Base-by-base conservation (phyloP, 441 rosid genomes). In the Jatropha podagrica region DNA sequence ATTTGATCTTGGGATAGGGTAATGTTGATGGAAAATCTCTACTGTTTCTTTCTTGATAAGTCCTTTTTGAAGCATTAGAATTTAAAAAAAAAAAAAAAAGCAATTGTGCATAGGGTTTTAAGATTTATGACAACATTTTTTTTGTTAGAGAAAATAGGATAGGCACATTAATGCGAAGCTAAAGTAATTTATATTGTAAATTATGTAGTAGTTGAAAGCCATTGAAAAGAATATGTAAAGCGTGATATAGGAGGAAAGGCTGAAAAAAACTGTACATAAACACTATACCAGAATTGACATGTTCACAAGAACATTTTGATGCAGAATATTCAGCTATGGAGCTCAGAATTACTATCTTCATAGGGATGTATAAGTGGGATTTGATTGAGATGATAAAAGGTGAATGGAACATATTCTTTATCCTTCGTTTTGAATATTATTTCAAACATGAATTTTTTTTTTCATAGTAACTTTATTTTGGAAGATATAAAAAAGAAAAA, bases 1-100 rank as follows among this genome's bases (percentile, higher is more conserved):
- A 46, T 96, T 96, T 81, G 99, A 96, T 88, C 98, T 96, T 77
- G 97, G 99, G 74, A 80, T 96, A 69, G 88, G 83, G 86, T 80
- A 78, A 78, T 61, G 61, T 63, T 37, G 41, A 20, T 6, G 41
- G 73, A 17, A 37, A n/a, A 44, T 10, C 26, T 27, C 4, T n/a
- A 1, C 23, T 1, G 27, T 4, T 41, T 13, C 23, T 26, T 18
- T 3, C 41, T 54, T 56, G 4, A 27, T 11, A 5, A 23, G 23
- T 20, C 32, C 2, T 3, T 44, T n/a, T n/a, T 27, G 44, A 23
- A 40, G 59, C 69, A 46, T 23, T 10, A 5, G 32, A 44, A 44
- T 44, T 44, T 9, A 37, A 5, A 7, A 18, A 23, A n/a, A 13
- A 41, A 41, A 41, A 55, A 37, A 44, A 26, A 8, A 26, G 44